Evolutionary conservation across 176 grass and related monocot genomes (phyloP), one percentile per base, ranked within the genome.

Genomic region (Zoysia japonica): DNA sequence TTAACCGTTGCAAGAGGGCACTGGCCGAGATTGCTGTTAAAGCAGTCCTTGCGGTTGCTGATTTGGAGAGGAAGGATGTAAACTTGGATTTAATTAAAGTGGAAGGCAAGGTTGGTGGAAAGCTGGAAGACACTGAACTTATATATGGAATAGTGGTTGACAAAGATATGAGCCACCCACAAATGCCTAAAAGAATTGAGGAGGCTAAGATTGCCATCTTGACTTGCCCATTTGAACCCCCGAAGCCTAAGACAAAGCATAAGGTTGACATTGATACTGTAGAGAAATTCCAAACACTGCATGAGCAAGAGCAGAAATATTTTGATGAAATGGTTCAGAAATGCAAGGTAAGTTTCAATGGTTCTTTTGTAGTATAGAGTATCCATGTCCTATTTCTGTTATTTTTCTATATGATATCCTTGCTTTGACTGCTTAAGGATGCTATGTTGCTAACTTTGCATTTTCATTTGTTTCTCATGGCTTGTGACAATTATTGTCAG

Each of bases 141-240:
- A 74, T 99, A 42, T 89, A 93, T 74, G 96, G 96, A 76, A 99
- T 99, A 68, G 54, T 91, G 9, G 96, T 99, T 46, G 92, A 99
- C 80, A 99, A 99, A 84, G 96, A 99, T 83, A 99, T 99, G 96
- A 99, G 96, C 72, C 96, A 99, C 60, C 92, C 96, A 12, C 96
- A 99, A 84, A 99, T 99, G 96, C 96, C 96, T 16, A 99, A 99
- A 80, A 90, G 86, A 82, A 99, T 99, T 77, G 88, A 95, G 79
- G 84, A 95, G 86, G 96, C 88, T 41, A 94, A 95, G 51, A 95
- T 99, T 46, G 96, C 96, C 47, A 99, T 99, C 48, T 69, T 99
- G 8, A 99, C 96, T 4, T 99, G 96, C 82, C 96, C 92, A 67
- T 99, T 99, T 79, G 96, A 99, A 86, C 96, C 96, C 63, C 96